These are phyloP conservation scores for Boletus vermiculosoides DNA, from an alignment of 768 basidiomycete genomes.

Conservation along the genomic window DNA sequence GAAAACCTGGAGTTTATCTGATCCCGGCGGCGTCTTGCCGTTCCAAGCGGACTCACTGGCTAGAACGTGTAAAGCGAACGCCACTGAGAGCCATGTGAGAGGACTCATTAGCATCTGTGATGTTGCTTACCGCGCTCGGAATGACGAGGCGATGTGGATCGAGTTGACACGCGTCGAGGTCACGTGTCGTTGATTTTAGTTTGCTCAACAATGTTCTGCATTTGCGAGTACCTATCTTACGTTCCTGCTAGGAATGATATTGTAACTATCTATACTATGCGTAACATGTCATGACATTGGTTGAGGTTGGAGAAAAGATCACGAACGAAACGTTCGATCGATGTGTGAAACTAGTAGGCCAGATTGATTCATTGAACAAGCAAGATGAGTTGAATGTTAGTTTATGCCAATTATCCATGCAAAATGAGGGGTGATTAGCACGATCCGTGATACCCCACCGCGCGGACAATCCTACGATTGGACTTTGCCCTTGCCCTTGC, in stretches of 20 bases:
- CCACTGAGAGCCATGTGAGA: slow-evolving; percentile 2
- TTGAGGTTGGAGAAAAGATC: slow-evolving; percentile 18
- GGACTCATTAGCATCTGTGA: slow-evolving; percentile 10
- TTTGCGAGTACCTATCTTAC: slow-evolving; percentile 9
- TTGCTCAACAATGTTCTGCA: background rate
- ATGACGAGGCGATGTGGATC: background rate
- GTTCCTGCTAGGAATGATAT: slow-evolving; percentile 28
- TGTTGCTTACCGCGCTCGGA: background rate
- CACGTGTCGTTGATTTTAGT: slow-evolving; percentile 27
- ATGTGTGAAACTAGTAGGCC: slow-evolving; percentile 19
- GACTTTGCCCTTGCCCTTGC: slow-evolving; percentile 67
- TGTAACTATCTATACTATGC: slow-evolving; percentile 35
- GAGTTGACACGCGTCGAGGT: slow-evolving; percentile 8
- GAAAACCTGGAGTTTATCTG: slow-evolving; percentile 47
- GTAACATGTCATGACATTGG: slow-evolving; percentile 31
- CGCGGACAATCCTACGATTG: slow-evolving; percentile 39
- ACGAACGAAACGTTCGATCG: slow-evolving; percentile 26
- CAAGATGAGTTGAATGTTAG: slow-evolving; percentile 30
- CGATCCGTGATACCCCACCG: slow-evolving; percentile 13
- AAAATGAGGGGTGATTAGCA: slow-evolving; percentile 25
- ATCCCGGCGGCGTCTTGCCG: slow-evolving; percentile 51
- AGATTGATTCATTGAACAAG: slow-evolving; percentile 16
- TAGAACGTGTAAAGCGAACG: slow-evolving; percentile 4
- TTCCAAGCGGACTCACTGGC: slow-evolving; percentile 62
- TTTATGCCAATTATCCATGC: slow-evolving; percentile 30